Percentiles rank a stretch among this genome's conserved stretches.
Evolutionary conservation across 202 grass and related monocot species (phyloP).

Genomic region (Schoenoplectus triqueter): DNA sequence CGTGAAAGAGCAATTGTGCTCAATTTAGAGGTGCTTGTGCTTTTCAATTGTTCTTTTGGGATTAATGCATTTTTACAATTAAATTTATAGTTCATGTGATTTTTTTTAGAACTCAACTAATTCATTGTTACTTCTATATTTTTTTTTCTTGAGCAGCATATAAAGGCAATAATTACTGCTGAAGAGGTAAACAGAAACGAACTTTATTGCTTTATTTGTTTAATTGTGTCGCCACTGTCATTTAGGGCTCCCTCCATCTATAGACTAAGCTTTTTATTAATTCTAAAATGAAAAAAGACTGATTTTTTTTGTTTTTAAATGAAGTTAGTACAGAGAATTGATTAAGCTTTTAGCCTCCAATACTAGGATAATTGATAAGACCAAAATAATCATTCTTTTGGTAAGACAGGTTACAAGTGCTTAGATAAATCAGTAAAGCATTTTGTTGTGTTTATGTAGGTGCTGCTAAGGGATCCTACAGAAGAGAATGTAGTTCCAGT

Average conservation of each 20-base stretch:
- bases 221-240: background rate
- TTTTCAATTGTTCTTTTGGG: background rate
- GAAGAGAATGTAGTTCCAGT: slow-evolving; percentile 91
- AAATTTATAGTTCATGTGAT: too few species aligned
- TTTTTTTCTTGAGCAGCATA: slow-evolving; percentile 64
- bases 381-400: too few species aligned
- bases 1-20: slow-evolving; percentile 89
- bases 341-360: background rate
- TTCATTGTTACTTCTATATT: background rate
- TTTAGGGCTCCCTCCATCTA: background rate
- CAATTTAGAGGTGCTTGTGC: slow-evolving; percentile 73
- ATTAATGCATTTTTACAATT: background rate
- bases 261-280: too few species aligned
- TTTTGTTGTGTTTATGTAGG: slow-evolving; percentile 44
- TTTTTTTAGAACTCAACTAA: background rate
- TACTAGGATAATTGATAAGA: too few species aligned
- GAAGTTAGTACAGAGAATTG: slow-evolving; percentile 21
- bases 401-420: too few species aligned
- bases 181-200: slow-evolving; percentile 68
- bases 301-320: background rate
- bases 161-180: slow-evolving; percentile 95
- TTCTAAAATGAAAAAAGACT: slow-evolving; percentile 11
- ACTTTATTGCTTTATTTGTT: background rate
- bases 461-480: slow-evolving; percentile 89
- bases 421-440: background rate